Conservation (phyloP, 805 yeast species). For the Barnettozyma botsteinii region DNA sequence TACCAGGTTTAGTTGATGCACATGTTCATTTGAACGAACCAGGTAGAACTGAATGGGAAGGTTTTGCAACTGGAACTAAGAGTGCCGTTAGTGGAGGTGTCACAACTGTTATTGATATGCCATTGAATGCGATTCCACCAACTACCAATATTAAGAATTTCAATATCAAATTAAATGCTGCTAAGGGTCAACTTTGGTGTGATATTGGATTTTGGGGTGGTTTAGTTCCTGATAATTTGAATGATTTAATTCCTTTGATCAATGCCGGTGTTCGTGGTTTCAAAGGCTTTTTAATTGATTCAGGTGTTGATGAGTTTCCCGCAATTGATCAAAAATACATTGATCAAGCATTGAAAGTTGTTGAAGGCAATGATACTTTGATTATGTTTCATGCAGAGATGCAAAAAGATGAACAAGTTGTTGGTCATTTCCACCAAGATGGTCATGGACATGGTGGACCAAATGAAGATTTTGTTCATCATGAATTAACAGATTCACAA, state of each 20-base stretch:
- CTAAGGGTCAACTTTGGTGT: constrained; percentile 79
- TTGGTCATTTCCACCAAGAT: constrained; percentile 30
- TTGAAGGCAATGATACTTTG: constrained; percentile 60
- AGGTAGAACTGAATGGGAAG: constrained; percentile 98
- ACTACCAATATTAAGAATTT: constrained; percentile 81
- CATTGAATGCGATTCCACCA: constrained; percentile 92
- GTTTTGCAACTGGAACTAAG: constrained; percentile 92
- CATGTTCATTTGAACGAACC: constrained; percentile 96
- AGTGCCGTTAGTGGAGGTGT: constrained; percentile 97
- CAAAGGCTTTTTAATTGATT: constrained; percentile 86
- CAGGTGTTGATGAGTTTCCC: constrained; percentile 97
- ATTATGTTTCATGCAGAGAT: constrained; percentile 93
- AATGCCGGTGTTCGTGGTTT: constrained; percentile 89
- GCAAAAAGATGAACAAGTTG: constrained; percentile 32
- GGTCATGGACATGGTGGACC: constrained; percentile 25
- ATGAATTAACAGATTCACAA: constrained; percentile 44
- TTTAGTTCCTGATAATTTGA: constrained; percentile 69
- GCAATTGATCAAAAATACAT: constrained; percentile 65
- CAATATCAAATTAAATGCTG: constrained; percentile 69
- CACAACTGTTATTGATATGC: constrained; percentile 94
- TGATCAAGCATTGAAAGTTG: constrained; percentile 54
- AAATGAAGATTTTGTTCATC: constrained; percentile 14
- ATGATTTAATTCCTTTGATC: constrained; percentile 67
- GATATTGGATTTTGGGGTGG: constrained; percentile 98
- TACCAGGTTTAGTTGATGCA: constrained; percentile 91